Percentiles rank a stretch among this genome's conserved stretches.
These are phyloP conservation scores for Tubosaeta sp. DNA, from an alignment of 768 basidiomycete species.

Conservation along the genomic window DNA sequence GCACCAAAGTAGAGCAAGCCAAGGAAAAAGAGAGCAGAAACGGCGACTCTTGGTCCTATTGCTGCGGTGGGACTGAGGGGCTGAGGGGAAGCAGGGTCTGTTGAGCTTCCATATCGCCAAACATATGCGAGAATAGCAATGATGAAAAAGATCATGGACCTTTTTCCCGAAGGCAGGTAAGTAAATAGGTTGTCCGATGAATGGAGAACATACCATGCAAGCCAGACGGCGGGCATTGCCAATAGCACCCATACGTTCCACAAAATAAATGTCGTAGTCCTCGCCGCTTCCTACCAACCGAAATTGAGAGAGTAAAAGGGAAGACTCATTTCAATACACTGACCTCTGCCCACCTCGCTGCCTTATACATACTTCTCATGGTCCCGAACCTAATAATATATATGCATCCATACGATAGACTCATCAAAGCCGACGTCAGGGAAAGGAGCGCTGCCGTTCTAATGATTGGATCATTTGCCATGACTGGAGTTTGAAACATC, in stretches of 20 bases:
- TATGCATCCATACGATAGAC: conserved; percentile 67
- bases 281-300: conserved; percentile 50
- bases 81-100: conserved; percentile 33
- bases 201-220: conserved; percentile 49
- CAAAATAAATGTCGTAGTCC: conserved; percentile 40
- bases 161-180: conserved; percentile 11
- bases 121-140: conserved; percentile 60
- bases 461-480: conserved; percentile 55
- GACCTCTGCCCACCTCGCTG: conserved; percentile 71
- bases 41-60: conserved; percentile 49
- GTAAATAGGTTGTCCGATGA: neutral
- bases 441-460: conserved; percentile 62
- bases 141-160: conserved; percentile 67
- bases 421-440: conserved; percentile 63
- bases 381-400: conserved; percentile 69
- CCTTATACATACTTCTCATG: conserved; percentile 70
- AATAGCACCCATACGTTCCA: conserved; percentile 76
- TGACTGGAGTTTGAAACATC: conserved; percentile 53
- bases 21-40: conserved; percentile 51
- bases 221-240: conserved; percentile 65
- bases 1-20: conserved; percentile 60
- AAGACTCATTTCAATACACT: neutral
- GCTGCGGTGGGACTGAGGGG: conserved; percentile 37
- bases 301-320: neutral
- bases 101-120: conserved; percentile 55